Base-by-base conservation (phyloP, 23 red algal species). In the Gracilaria gracilis region DNA sequence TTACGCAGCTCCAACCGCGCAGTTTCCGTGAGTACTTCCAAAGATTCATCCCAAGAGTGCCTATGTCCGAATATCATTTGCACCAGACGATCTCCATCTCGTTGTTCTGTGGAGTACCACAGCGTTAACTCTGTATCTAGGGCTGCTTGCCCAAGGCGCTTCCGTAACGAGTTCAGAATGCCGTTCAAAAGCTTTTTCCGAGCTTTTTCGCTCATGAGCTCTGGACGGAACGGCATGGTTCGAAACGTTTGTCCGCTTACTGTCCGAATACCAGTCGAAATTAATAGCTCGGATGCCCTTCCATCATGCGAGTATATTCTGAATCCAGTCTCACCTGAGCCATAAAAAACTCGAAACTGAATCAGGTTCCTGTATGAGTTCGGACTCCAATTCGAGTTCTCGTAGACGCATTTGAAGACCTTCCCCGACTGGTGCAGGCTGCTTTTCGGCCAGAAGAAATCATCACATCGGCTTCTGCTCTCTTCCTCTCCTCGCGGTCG, bases 161-260 rank as follows among this genome's bases (percentile, higher is more conserved):
- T 13, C 5, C 62, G 62, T 13, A 67, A 11, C 0, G 28, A 2
- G 25, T 67, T 67, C 62, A 67, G 27, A 33, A 67, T 67, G 27
- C 62, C 33, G 17, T 67, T 67, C 62, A 67, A 67, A 1, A 67
- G 28, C 11, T 31, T 13, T 33, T 36, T 67, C 32, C 28, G 27
- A 14, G 27, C 62, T 13, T 33, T 3, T 36, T 67, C 62, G 33
- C 25, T 36, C 62, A 67, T 67, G 6, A 67, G 25, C 27, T 67
- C 62, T 15, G 62, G 62, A 29, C 62, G 27, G 24, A 67, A 67
- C 17, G 62, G 62, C 62, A 67, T 67, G 14, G 62, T 67, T 67
- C 62, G 4, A 9, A 29, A 29, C 4, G 27, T 36, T 29, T 33
- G 27, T 13, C 62, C 62, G 16, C 33, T 29, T 28, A 31, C 20